Base-by-base conservation (phyloP, 1,284 basidiomycete species). In the Tilletiopsis washingtonensis region DNA sequence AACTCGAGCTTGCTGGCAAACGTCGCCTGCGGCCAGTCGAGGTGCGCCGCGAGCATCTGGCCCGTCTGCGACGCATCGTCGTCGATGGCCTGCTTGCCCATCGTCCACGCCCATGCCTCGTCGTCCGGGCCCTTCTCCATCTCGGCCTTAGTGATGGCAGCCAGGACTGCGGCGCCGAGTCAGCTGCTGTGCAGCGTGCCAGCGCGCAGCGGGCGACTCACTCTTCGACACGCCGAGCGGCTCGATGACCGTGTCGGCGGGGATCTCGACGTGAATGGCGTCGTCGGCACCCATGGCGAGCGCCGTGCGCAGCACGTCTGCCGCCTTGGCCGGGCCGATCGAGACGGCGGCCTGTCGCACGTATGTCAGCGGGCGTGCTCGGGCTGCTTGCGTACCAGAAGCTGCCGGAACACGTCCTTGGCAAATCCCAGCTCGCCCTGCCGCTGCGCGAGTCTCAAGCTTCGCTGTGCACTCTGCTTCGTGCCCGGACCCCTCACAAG, bases 1-100 rank as follows among this genome's bases (percentile, higher is more conserved):
- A 97, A 76, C 15, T 85, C 84, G 19, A 98, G 77, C 76, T 89
- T 89, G 75, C 86, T 90, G 43, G 91, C 93, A 74, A 91, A 98
- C 59, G 88, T 91, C 44, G 88, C 93, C 77, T 98, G 93, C 9
- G 86, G 82, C 88, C 91, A 97, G 42, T 84, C 83, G 64, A 96
- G 76, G 66, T 97, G 77, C 2, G 90, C 93, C 17, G 93, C 91
- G 36, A 98, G 81, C 88, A 97, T 97, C 73, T 96, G 91, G 1
- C 93, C 93, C 6, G 93, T 97, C 77, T 91, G 85, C n/a, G 88
- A 88, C 3, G 88, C 81, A 74, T 98, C 93, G 66, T 94, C 91
- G 76, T 98, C 93, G 64, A 98, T 98, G 11, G 93, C 86, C 76
- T 98, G 93, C 77, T 98, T 98, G n/a, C 94, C 93, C 76, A 96